Evolutionary conservation across 139 green algal species (phyloP).

Genomic region (Chlorella vulgaris): DNA sequence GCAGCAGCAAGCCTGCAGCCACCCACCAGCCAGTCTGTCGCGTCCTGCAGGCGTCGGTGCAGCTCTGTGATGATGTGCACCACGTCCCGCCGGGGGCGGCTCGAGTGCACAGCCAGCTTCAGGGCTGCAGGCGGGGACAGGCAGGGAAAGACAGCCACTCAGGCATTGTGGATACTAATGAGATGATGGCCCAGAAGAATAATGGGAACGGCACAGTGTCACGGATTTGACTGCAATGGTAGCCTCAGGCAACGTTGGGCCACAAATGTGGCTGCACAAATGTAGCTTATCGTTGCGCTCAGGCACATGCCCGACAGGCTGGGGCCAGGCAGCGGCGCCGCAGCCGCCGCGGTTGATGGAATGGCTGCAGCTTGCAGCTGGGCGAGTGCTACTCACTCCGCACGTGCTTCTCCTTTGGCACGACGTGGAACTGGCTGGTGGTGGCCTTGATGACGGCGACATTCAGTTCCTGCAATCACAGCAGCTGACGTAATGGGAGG

Average conservation of each 20-base stretch:
- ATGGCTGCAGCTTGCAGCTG: too few species aligned
- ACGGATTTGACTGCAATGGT: too few species aligned
- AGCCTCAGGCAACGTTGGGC: too few species aligned
- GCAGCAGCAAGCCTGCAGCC: neutral
- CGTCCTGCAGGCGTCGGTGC: slow-evolving; percentile 47
- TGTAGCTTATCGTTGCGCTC: too few species aligned
- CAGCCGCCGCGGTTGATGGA: too few species aligned
- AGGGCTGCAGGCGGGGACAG: slow-evolving; percentile 33
- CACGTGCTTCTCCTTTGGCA: slow-evolving; percentile 97
- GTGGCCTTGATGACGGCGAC: slow-evolving; percentile 94
- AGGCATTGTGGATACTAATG: neutral
- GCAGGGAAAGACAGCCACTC: neutral
- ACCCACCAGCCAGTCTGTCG: slow-evolving; percentile 61
- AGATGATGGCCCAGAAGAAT: too few species aligned
- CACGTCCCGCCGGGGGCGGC: slow-evolving; percentile 4
- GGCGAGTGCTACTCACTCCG: slow-evolving; percentile 57
- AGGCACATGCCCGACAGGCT: too few species aligned
- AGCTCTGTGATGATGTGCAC: slow-evolving; percentile 54
- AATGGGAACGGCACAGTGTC: too few species aligned
- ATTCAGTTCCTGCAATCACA: slow-evolving; percentile 71
- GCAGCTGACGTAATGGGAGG: neutral
- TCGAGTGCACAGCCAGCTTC: slow-evolving; percentile 36
- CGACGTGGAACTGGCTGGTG: slow-evolving; percentile 80
- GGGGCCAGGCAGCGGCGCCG: too few species aligned
- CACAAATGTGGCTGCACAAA: too few species aligned